Evolutionary conservation across 352 stramenopile genomes (phyloP), one percentile per base, ranked within the genome.

Genomic region (Peronospora destructor): DNA sequence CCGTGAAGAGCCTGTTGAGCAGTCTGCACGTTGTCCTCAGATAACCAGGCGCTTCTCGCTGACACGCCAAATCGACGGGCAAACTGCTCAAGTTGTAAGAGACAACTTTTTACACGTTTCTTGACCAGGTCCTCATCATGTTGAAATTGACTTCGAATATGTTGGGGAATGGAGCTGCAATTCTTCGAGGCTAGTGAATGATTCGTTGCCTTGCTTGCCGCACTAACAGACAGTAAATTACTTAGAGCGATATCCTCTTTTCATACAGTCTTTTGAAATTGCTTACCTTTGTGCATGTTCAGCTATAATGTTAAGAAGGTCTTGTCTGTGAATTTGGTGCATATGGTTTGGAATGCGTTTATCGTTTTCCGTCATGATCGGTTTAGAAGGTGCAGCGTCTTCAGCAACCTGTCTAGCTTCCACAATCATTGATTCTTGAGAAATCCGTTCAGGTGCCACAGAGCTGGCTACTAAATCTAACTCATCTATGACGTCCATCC

Each of bases 1-100:
- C 63, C 70, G 21, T 84, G 65, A 23, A 89, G 41, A 34, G 77
- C 73, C 30, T 74, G 64, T 28, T 81, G 75, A 0, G 82, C 73
- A 21, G 84, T 50, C 12, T 64, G 47, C 5, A 84, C 41, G 38
- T 82, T 74, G 12, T 69, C 60, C 26, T 70, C 68, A 1, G 73
- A 72, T 25, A 89, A 42, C 17, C 70, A 29, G 1, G 34, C 44
- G 34, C 59, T 73, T 36, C 71, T 72, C 5, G 60, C 45, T 29
- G 68, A 50, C 21, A 85, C 60, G 0, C 73, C 75, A 51, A 71
- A 89, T 6, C 75, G 69, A 11, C 59, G 45, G 0, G 62, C 57
- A 13, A 70, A 63, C 23, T 68, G 51, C 12, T 84, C 69, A 3
- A 89, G 54, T 44, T 73, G 61, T 1, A 42, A 13, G 2, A 87